These are phyloP conservation scores for Sporobolomyces roseus DNA, from an alignment of 768 basidiomycete genomes.

Conservation along the genomic window DNA sequence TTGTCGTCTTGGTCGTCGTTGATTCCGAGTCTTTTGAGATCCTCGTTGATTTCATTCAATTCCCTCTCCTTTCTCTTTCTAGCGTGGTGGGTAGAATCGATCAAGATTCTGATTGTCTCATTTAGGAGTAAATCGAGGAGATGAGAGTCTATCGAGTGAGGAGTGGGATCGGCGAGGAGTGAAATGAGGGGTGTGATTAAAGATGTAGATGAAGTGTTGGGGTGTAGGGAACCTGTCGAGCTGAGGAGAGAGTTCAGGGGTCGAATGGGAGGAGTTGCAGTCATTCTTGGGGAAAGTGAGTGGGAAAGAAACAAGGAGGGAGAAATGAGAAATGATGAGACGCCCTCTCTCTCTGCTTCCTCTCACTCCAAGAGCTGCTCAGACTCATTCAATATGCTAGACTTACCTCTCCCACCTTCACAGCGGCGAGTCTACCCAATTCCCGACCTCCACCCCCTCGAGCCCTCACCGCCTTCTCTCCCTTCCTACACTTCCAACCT, in stretches of 20 bases:
- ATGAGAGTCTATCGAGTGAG: slow-evolving; percentile 29
- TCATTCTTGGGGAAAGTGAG: not conserved
- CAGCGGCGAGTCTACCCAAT: slow-evolving; percentile 19
- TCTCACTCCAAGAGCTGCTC: not conserved
- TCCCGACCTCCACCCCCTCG: slow-evolving; percentile 25
- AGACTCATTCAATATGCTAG: not conserved
- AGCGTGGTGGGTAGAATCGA: not conserved
- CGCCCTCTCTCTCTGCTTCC: slow-evolving; percentile 2
- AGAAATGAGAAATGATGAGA: not conserved
- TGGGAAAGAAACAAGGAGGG: not conserved
- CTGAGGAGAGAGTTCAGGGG: slow-evolving; percentile 1
- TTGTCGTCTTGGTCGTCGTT: not conserved
- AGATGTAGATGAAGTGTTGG: slow-evolving; percentile 28
- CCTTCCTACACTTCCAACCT: not conserved
- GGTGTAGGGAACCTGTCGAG: slow-evolving; percentile 5
- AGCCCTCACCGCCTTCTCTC: slow-evolving; percentile 7
- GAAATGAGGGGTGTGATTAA: slow-evolving; percentile 22
- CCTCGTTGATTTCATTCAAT: slow-evolving; percentile 5
- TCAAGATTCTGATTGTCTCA: slow-evolving; percentile 35
- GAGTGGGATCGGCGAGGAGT: slow-evolving; percentile 27
- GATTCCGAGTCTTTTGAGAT: slow-evolving; percentile 15
- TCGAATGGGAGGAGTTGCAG: no score
- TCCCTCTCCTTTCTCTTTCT: not conserved
- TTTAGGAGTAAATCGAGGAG: slow-evolving; percentile 37
- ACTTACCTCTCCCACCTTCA: not conserved